Evolutionary conservation across 2,329 filamentous ascomycete species (phyloP), one percentile per base, ranked within the genome.

Genomic region (Cryphonectria japonica): DNA sequence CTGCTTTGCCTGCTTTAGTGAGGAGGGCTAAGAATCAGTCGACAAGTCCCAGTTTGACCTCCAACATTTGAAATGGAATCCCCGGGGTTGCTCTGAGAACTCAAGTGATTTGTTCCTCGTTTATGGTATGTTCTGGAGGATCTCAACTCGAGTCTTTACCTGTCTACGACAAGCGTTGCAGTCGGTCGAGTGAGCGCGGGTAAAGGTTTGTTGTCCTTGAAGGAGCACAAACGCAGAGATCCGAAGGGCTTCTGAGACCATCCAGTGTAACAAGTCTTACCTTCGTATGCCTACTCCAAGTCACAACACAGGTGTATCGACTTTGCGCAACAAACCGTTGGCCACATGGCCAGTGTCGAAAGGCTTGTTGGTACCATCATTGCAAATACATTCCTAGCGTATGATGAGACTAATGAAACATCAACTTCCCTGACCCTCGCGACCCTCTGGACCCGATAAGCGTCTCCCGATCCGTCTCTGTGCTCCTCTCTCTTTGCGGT

Each of bases 361-460:
- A 57, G 43, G 11, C 26, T 9, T 16, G 11, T 57, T 57, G 26
- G 26, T 26, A n/a, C 13, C 13, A 57, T 50, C 43, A 50, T 57
- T 57, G 26, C 13, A 29, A 4, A 57, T 57, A 57, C n/a, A 26
- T 26, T 34, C 26, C 57, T 34, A 22, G 4, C 26, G 26, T 8
- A 9, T n/a, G 29, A 32, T 3, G 8, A 32, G 26, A 8, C 26
- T 59, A 59, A 59, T 7, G 54, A 34, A 59, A 32, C 54, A 29
- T 16, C 26, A 34, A 26, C 59, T 39, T 61, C 19, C 59, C 59
- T 16, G 54, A 61, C 32, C 7, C 34, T 39, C 59, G 22, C 59
- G 59, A 59, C 34, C 19, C 59, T 61, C 59, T 61, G 32, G 59
- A 39, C 59, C 34, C 59, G 7, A 61, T 61, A 39, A 61, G 59